Evolutionary conservation across 164 flowering plant genomes (phyloP).

Genomic region (Warburgia ugandensis): DNA sequence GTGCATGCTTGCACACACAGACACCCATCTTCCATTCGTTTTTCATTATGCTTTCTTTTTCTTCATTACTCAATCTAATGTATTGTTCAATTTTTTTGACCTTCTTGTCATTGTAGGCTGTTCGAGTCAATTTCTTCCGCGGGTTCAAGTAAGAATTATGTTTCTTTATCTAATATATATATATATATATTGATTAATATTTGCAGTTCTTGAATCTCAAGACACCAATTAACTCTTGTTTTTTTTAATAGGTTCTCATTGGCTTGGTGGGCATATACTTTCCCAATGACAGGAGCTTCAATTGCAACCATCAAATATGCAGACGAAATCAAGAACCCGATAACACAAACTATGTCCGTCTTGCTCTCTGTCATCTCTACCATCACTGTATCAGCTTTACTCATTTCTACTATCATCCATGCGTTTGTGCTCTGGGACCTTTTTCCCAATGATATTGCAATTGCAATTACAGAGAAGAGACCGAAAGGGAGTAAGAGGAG

Average conservation of each 20-base stretch:
- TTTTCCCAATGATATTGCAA: slow-evolving; percentile 83
- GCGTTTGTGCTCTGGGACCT: slow-evolving; percentile 70
- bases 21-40: too few species aligned
- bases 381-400: slow-evolving; percentile 46
- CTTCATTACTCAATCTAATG: too few species aligned
- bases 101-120: slow-evolving; percentile 36
- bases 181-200: background rate
- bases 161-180: too few species aligned
- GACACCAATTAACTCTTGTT: background rate
- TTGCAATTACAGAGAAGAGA: slow-evolving; percentile 56
- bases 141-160: slow-evolving; percentile 52
- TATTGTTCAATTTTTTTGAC: background rate
- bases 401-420: slow-evolving; percentile 54
- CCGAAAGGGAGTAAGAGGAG: slow-evolving; percentile 35
- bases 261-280: slow-evolving; percentile 84
- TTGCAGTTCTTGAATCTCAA: background rate
- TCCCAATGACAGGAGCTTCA: slow-evolving; percentile 75
- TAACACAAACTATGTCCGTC: slow-evolving; percentile 37
- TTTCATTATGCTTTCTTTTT: background rate
- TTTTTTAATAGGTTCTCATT: slow-evolving; percentile 38
- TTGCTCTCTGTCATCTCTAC: slow-evolving; percentile 42
- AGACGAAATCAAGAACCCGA: slow-evolving; percentile 31
- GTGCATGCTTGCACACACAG: too few species aligned
- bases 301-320: slow-evolving; percentile 65
- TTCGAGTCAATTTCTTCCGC: slow-evolving; percentile 68